Base-by-base conservation (phyloP, 345 rosid species). In the Excoecaria cochinchinensis region DNA sequence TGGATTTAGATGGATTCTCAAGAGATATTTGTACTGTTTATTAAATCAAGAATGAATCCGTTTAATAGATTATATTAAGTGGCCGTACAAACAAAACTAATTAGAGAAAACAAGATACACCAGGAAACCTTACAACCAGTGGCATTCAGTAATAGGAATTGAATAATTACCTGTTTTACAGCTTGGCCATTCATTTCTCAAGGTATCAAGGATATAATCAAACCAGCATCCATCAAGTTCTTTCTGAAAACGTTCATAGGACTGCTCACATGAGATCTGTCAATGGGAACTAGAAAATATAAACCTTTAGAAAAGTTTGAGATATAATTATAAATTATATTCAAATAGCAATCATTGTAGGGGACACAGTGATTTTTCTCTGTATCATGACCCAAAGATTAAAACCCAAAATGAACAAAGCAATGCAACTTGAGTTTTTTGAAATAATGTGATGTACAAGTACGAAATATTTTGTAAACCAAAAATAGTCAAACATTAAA, bases 201-300 rank as follows among this genome's bases (percentile, higher is more conserved):
- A 55, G 38, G 65, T 58, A 19, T 71, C 76, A 64, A 64, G 44
- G 56, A 73, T 47, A 68, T 36, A 5, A 79, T 79, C 92, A 79
- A 85, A 87, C 94, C 94, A 88, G 68, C 87, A 84, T 73, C 88
- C 90, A 76, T 85, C 86, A 69, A 88, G 83, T 86, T 88, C 90
- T 70, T 83, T 88, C 71, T 63, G 75, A 55, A 90, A 79, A 50
- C 67, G 70, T 69, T 81, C 79, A 62, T 77, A 36, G 76, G 88
- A 83, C 72, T 71, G 86, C 74, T 76, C 79, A 73, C 58, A 88
- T 38, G 89, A 87, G 75, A 79, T 81, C 94, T 88, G 90, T 80
- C 82, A 84, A 90, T 70, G 82, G 74, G 66, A 86, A 85, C 92
- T 88, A 88, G 82, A 85, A 77, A 82, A 90, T 82, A 84, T 88